Percentiles rank a stretch among this genome's conserved stretches.
These are phyloP conservation scores for Allantophomopsis lycopodina DNA, from an alignment of 2,329 filamentous ascomycete species.

Conservation along the genomic window DNA sequence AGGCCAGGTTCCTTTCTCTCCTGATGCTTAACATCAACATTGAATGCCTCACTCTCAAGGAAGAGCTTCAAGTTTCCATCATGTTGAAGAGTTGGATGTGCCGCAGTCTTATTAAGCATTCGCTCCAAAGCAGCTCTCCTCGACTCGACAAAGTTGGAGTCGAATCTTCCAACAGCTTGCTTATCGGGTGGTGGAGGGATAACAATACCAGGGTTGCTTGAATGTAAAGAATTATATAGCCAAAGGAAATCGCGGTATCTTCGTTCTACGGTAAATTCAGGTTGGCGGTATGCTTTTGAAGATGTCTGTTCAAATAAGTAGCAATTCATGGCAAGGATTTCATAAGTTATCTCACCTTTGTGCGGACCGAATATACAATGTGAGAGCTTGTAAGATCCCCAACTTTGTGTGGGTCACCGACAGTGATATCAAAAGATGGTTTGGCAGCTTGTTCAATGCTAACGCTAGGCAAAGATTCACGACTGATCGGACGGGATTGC, in stretches of 20 bases:
- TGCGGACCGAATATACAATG: slow-evolving; percentile 92
- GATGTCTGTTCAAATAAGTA: slow-evolving; percentile 49
- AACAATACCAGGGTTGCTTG: slow-evolving; percentile 88
- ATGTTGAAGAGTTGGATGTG: slow-evolving; percentile 81
- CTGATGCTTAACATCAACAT: slow-evolving; percentile 94
- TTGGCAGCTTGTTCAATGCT: slow-evolving; percentile 89
- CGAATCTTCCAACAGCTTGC: slow-evolving; percentile 90
- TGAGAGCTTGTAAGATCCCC: slow-evolving; percentile 94
- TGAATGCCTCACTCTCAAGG: slow-evolving; percentile 91
- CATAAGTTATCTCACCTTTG: slow-evolving; percentile 47
- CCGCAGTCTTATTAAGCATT: slow-evolving; percentile 93
- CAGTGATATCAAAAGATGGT: slow-evolving; percentile 77
- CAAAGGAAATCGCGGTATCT: slow-evolving; percentile 95
- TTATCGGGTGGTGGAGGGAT: slow-evolving; percentile 96
- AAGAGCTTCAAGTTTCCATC: slow-evolving; percentile 93
- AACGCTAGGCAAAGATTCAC: slow-evolving; percentile 58
- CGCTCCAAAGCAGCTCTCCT: slow-evolving; percentile 83
- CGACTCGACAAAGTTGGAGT: slow-evolving; percentile 92
- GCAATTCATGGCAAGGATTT: neutral
- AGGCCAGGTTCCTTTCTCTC: slow-evolving; percentile 79
- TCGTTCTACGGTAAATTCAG: slow-evolving; percentile 86
- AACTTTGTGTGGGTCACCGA: slow-evolving; percentile 96
- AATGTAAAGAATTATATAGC: slow-evolving; percentile 90
- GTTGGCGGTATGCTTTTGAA: slow-evolving; percentile 86
- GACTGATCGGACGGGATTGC: slow-evolving; percentile 33